Evolutionary conservation across 768 basidiomycete species (phyloP).

Genomic region (Serendipita sp.): DNA sequence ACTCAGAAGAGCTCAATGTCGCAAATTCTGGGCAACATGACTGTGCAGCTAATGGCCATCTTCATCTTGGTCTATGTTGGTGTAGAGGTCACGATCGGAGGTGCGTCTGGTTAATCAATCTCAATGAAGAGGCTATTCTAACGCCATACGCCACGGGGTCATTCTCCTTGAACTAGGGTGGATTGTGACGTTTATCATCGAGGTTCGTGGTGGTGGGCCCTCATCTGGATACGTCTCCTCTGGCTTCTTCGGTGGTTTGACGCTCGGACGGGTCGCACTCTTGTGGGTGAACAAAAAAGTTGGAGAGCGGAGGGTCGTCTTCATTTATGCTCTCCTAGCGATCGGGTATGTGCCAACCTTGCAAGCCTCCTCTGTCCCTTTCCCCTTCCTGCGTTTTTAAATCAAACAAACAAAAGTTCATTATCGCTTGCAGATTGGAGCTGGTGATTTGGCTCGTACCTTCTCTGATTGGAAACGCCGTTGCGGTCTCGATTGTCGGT

Average conservation of each 20-base stretch:
- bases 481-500: constrained; percentile 40
- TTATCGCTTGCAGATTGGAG: constrained; percentile 31
- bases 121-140: background rate
- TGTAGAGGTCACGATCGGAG: constrained; percentile 14
- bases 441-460: constrained; percentile 55
- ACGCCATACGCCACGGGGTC: background rate
- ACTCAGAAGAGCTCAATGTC: constrained; percentile 3
- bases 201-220: constrained; percentile 30
- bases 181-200: constrained; percentile 48
- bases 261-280: constrained; percentile 10
- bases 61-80: constrained; percentile 14
- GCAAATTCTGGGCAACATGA: constrained; percentile 8
- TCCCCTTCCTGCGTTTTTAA: background rate
- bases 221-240: constrained; percentile 39
- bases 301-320: constrained; percentile 25
- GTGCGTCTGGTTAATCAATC: background rate
- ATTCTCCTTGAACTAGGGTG: constrained; percentile 28
- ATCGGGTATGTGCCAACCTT: constrained; percentile 26
- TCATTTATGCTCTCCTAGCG: constrained; percentile 23
- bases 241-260: constrained; percentile 15
- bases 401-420: background rate
- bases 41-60: constrained; percentile 12
- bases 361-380: background rate
- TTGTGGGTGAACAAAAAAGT: constrained; percentile 15
- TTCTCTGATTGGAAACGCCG: constrained; percentile 37